These are phyloP conservation scores for Acanthamoeba triangularis DNA, from an alignment of 208 protist genomes.

Conservation along the genomic window DNA sequence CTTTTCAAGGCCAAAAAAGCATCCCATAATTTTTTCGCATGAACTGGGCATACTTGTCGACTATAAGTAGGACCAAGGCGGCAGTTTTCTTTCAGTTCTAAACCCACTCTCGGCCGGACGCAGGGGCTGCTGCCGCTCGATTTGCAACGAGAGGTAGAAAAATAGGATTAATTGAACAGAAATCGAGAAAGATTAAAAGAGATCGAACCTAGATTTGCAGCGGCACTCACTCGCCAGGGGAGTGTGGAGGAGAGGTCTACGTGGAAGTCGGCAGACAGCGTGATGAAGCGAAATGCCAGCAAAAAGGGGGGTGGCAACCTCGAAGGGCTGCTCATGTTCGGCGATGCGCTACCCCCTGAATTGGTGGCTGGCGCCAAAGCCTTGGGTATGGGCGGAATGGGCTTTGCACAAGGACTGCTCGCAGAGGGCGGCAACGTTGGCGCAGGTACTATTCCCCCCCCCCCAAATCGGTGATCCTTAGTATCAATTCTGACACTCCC, in stretches of 20 bases:
- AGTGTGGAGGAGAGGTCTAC: not conserved
- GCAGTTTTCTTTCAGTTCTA: constrained; percentile 15
- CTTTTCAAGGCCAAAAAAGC: not conserved
- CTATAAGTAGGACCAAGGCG: not conserved
- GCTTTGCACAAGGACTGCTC: not conserved
- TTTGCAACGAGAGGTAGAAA: not conserved
- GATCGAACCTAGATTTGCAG: not conserved
- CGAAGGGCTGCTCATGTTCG: not conserved
- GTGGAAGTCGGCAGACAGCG: not conserved
- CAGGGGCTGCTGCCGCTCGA: not conserved
- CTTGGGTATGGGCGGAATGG: not conserved
- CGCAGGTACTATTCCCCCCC: not conserved
- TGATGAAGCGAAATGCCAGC: constrained; percentile 10
- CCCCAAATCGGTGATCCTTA: not conserved
- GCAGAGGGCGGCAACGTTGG: not conserved
- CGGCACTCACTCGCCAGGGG: not conserved
- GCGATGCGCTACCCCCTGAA: constrained; percentile 5
- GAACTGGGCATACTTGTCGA: not conserved
- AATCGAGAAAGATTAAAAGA: not conserved
- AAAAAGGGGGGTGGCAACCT: not conserved
- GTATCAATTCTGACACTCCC: not conserved
- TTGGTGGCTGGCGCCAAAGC: not conserved
- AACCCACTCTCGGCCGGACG: not conserved
- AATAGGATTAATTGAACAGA: not conserved
- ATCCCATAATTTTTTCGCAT: not conserved